These are phyloP conservation scores for Babjeviella inositovora DNA, from an alignment of 805 yeast species.

Conservation along the genomic window DNA sequence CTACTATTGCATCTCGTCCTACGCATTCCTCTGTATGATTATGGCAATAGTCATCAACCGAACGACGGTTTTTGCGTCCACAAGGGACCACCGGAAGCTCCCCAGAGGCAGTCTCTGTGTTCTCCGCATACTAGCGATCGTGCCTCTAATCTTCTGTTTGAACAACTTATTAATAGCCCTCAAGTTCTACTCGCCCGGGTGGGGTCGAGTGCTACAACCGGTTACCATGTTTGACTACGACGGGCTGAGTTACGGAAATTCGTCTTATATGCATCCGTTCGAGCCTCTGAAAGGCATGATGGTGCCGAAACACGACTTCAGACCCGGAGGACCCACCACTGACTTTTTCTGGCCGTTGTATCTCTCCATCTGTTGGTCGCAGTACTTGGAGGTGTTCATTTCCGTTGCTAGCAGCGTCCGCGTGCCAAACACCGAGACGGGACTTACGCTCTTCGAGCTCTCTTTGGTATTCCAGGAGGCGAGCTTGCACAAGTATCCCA, in stretches of 20 bases:
- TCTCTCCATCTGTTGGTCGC: slow-evolving; percentile 39
- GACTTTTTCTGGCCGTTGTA: slow-evolving; percentile 42
- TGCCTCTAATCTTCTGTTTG: slow-evolving; percentile 10
- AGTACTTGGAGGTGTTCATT: slow-evolving; percentile 50
- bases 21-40: slow-evolving; percentile 34
- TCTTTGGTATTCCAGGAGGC: slow-evolving; percentile 66
- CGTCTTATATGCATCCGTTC: too few species aligned
- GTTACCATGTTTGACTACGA: slow-evolving; percentile 1
- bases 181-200: too few species aligned
- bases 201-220: too few species aligned
- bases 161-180: too few species aligned
- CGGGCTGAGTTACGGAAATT: too few species aligned
- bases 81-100: slow-evolving; percentile 20
- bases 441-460: slow-evolving; percentile 60
- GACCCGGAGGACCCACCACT: slow-evolving; percentile 33
- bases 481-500: slow-evolving; percentile 30
- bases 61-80: slow-evolving; percentile 38
- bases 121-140: background rate
- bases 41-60: slow-evolving; percentile 44
- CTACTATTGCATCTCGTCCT: slow-evolving; percentile 29
- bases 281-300: too few species aligned
- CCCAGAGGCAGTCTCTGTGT: slow-evolving; percentile 8
- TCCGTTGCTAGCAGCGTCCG: slow-evolving; percentile 35
- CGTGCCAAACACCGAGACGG: slow-evolving; percentile 44
- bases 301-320: slow-evolving; percentile 15